phyloP scores from a whole-genome alignment of 768 basidiomycete species.

The Boletus rubroflammeus region DNA sequence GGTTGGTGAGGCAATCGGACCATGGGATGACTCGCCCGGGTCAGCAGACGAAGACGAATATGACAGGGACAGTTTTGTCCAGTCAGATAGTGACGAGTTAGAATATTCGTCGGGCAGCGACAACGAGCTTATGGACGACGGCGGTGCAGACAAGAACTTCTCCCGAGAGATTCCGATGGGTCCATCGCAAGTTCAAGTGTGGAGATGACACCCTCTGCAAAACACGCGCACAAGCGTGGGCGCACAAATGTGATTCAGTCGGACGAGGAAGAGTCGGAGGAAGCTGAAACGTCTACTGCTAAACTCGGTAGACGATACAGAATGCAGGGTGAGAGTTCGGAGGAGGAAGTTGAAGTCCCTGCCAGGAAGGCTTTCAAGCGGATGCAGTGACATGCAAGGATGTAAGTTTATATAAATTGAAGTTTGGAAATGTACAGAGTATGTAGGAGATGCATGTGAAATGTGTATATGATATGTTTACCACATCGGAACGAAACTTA shows the following conservation, averaged over 20 bases:
- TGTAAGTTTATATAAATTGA: neutral
- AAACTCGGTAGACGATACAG: conserved; percentile 9
- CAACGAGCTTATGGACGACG: neutral
- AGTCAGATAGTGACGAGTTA: neutral
- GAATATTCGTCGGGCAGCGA: neutral
- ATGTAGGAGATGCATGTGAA: neutral
- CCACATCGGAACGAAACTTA: too few relatives aligned
- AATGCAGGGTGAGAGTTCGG: neutral
- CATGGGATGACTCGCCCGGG: conserved; percentile 7
- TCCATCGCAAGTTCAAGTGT: neutral
- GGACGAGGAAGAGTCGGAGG: neutral
- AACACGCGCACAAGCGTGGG: neutral
- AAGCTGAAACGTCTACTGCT: neutral
- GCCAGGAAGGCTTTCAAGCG: neutral
- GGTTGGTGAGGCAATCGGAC: conserved; percentile 13
- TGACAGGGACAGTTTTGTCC: conserved; percentile 6
- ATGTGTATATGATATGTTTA: neutral
- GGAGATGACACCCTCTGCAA: neutral
- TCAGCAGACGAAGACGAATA: conserved; percentile 11
- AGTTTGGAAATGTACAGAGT: neutral
- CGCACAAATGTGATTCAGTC: conserved; percentile 1
- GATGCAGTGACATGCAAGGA: neutral
- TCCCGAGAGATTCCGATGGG: neutral
- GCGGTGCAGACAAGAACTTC: neutral
- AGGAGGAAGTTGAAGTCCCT: neutral